Evolutionary conservation across 225 moss, liverwort and hornwort genomes (phyloP), one percentile per base, ranked within the genome.

Genomic region (Sphagnum contortum): DNA sequence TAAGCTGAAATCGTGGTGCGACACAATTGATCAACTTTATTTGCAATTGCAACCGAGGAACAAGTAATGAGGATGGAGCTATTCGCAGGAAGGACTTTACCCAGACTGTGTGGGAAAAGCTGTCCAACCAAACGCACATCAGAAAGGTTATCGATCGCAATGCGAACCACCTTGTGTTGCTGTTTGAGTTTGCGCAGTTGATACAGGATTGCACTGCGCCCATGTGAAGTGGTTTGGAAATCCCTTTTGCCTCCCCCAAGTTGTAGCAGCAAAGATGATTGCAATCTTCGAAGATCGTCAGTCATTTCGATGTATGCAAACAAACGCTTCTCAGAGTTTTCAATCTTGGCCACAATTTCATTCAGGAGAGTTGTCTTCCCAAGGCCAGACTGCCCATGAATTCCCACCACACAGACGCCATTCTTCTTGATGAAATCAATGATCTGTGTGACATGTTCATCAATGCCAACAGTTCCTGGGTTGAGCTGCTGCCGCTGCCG

Each of bases 171-270:
- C 67, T 91, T 94, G 67, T 91, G 87, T 45, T 87, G 87, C 72
- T 91, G 83, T 60, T 94, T 94, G 70, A 94, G 64, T 70, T 94
- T 94, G 60, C 89, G 83, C 8, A 94, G 78, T 66, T 94, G 94
- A 49, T 91, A 83, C 0, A 94, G 86, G 6, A 94, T 68, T 3
- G 94, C 94, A 67, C 89, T 94, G 50, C 94, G 85, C 10, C 94
- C 94, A 59, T 86, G 89, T 3, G 94, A 89, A 44, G 85, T 87
- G 64, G 87, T 94, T 3, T 81, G 75, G 57, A 94, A 89, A 53
- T 94, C 94, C 67, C 88, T 94, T 70, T 84, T 91, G 8, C 94
- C 94, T 55, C 94, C 94, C 10, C 94, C 94, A 0, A 94, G 86
- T 72, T 94, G 94, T 77, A 91, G 91, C 9, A 94, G 80, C 0